Base-by-base conservation (phyloP, 129 eudicot species). In the Tagetes patula region DNA sequence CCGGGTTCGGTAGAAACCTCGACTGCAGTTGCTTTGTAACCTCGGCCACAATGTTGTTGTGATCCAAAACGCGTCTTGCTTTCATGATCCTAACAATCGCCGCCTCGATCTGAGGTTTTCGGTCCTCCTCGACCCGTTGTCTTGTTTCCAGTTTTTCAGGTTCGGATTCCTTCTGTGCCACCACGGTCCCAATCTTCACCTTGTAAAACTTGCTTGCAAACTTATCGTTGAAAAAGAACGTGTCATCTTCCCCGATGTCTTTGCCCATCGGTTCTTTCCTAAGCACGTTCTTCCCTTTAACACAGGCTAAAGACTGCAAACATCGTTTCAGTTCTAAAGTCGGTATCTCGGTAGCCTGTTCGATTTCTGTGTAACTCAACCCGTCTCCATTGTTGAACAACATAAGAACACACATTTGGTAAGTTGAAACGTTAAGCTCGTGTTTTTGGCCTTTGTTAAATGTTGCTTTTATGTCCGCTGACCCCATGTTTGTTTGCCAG, bases 61-160 rank as follows among this genome's bases (percentile, higher is more conserved):
- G 86, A 69, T 82, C 86, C 38, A 82, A 59, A 8, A 82, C 80
- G 7, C 86, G 75, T 50, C 86, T 67, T 7, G 86, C 82, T 47
- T 82, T 82, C 86, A 82, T 82, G 33, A 78, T 82, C 71, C 86
- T 78, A 59, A 82, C 83, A 53, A 82, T 82, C 9, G 86, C 86
- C 14, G 83, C 86, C 71, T 82, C 86, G 11, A 78, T 82, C 38
- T 82, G 86, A 20, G 86, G 86, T 78, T 82, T 82, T 55, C 86
- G 56, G 54, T 82, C 83, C 63, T 82, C 86, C 77, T 82, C 83
- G 38, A 82, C 83, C 64, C 83, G 70, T 20, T 55, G 76, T 58
- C 76, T 42, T 5, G 55, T 72, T n/a, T 71, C 75, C 53, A 39
- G 66, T 45, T 71, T 71, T 34, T 71, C 75, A 1, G 75, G 75